Percentiles rank a stretch among this genome's conserved stretches.
Evolutionary conservation across 805 yeast genomes (phyloP).

Genomic region (Hanseniaspora nectarophila): DNA sequence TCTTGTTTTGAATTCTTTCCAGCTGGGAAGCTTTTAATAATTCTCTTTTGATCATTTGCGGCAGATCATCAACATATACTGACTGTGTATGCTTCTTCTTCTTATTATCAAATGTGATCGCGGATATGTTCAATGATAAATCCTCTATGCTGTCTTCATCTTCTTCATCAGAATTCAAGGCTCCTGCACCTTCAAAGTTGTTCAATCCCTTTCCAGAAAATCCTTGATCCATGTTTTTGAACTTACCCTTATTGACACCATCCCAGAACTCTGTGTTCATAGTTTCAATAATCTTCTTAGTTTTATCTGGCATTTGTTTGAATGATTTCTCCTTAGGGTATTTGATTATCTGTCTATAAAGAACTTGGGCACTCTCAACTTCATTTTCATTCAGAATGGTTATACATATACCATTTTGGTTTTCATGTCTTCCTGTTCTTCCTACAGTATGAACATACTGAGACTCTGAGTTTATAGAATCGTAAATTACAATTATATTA

Average conservation of each 20-base stretch:
- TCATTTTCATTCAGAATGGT: slow-evolving; percentile 58
- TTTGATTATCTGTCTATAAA: slow-evolving; percentile 30
- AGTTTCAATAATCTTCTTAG: slow-evolving; percentile 29
- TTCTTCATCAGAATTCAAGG: background rate
- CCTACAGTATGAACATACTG: slow-evolving; percentile 96
- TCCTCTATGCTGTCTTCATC: background rate
- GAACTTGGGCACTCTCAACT: slow-evolving; percentile 55
- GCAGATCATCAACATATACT: background rate
- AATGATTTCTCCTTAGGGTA: slow-evolving; percentile 41
- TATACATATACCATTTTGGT: slow-evolving; percentile 55
- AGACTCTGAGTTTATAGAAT: slow-evolving; percentile 77
- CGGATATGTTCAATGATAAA: background rate
- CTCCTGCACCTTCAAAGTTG: slow-evolving; percentile 25
- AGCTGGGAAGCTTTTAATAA: background rate
- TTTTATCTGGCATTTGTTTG: slow-evolving; percentile 30
- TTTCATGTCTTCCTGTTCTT: slow-evolving; percentile 87
- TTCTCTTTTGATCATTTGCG: slow-evolving; percentile 10
- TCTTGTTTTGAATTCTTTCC: slow-evolving; percentile 6
- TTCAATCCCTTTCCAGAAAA: slow-evolving; percentile 91
- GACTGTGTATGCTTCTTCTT: slow-evolving; percentile 1
- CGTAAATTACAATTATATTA: slow-evolving; percentile 68
- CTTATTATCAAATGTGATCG: background rate
- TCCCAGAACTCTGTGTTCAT: slow-evolving; percentile 46
- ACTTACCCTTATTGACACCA: slow-evolving; percentile 57
- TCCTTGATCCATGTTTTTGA: slow-evolving; percentile 49